Base-by-base conservation (phyloP, 352 stramenopile species). In the Poterioochromonas sp. region DNA sequence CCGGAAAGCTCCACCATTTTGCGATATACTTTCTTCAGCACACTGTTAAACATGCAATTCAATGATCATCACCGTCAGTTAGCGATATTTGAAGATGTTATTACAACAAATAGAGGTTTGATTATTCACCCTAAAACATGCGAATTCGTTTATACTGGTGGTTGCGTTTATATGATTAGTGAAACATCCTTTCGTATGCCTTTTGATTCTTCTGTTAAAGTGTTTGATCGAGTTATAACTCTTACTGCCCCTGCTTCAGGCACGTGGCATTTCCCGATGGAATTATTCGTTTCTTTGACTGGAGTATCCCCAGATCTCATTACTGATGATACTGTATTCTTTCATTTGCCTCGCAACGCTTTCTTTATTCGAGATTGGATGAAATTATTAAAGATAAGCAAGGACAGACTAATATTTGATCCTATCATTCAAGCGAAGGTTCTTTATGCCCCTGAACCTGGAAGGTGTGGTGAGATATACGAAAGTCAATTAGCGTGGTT, bases 221-320 rank as follows among this genome's bases (percentile, higher is more conserved):
- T n/a, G n/a, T n/a, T n/a, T n/a, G n/a, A n/a, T n/a, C n/a, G n/a
- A n/a, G 54, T 65, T 15, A 39, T 65, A 35, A 39, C 8, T 32
- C 5, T 65, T 39, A 32, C 8, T 32, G 8, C 54, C 3, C 26
- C 26, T 32, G 54, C 54, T 29, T 35, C 5, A 29, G 54, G 54
- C n/a, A 65, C 54, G 5, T 65, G 54, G 54, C 54, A 65, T 65
- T 65, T 65, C n/a, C 54, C 54, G 11, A 65, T 65, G 54, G 54
- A 65, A 65, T 5, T 32, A 12, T 11, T 65, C 5, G 54, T 65
- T 32, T 5, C 26, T 65, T 39, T 65, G 12, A 22, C 54, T 35
- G 47, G 47, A 26, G 15, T 58, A 58, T n/a, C n/a, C n/a, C 47
- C 47, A 26, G 15, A 26, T 58, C 15, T 26, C 15, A 35, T 35